Percentiles rank a stretch among this genome's conserved stretches.
Evolutionary conservation across 495 filamentous ascomycete genomes (phyloP).

Genomic region (Cryomyces antarcticus): DNA sequence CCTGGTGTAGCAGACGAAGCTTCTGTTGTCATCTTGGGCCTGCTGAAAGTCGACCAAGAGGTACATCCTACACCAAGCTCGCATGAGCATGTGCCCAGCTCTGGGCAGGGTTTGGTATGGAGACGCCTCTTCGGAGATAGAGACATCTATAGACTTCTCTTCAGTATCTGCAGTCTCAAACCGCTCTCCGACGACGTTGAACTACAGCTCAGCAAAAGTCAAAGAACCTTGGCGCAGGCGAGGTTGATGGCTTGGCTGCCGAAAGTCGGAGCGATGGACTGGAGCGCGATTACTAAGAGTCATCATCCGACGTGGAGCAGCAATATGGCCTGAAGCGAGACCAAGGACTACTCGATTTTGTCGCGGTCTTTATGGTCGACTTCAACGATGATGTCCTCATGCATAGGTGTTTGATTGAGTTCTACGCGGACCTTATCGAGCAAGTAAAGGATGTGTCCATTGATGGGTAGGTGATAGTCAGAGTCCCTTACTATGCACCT

Average conservation of each 20-base stretch:
- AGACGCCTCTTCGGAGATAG: slow-evolving; percentile 45
- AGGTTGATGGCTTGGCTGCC: slow-evolving; percentile 51
- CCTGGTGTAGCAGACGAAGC: slow-evolving; percentile 58
- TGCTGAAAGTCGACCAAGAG: slow-evolving; percentile 46
- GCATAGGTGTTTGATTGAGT: slow-evolving; percentile 60
- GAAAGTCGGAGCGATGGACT: slow-evolving; percentile 42
- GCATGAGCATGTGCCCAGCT: slow-evolving; percentile 17
- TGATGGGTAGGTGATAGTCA: no score
- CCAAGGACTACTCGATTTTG: slow-evolving; percentile 52
- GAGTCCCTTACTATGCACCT: no score
- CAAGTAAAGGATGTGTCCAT: no score
- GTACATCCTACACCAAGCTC: slow-evolving; percentile 7
- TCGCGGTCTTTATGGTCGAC: slow-evolving; percentile 53
- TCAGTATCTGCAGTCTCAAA: slow-evolving; percentile 11
- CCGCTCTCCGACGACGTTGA: slow-evolving; percentile 6
- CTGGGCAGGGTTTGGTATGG: slow-evolving; percentile 55
- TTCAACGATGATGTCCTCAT: slow-evolving; percentile 48
- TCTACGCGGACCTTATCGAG: slow-evolving; percentile 26
- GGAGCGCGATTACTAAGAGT: slow-evolving; percentile 35
- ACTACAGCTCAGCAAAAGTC: slow-evolving; percentile 30
- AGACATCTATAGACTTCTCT: slow-evolving; percentile 43
- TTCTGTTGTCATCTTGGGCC: slow-evolving; percentile 39
- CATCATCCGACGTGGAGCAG: slow-evolving; percentile 37
- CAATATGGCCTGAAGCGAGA: slow-evolving; percentile 25
- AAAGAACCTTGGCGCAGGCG: slow-evolving; percentile 61